phyloP scores from a whole-genome alignment of 495 filamentous ascomycete species.

The Pyronema omphalodes region DNA sequence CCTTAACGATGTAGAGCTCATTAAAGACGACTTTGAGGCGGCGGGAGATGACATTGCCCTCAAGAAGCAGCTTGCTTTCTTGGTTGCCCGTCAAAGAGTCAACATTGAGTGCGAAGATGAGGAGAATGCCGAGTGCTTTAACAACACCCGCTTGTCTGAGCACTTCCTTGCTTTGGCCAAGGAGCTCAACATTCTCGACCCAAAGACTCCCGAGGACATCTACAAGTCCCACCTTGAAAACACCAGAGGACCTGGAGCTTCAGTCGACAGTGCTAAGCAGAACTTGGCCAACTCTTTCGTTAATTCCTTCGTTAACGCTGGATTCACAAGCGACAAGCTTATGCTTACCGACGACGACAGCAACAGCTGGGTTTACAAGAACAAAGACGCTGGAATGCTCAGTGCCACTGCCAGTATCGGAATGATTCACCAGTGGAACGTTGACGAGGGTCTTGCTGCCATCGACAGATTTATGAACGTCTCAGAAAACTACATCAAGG shows the following conservation, averaged over 20 bases:
- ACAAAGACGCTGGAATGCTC: conserved; percentile 70
- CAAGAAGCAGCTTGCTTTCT: conserved; percentile 87
- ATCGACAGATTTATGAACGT: conserved; percentile 85
- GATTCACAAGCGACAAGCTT: conserved; percentile 90
- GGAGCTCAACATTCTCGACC: conserved; percentile 90
- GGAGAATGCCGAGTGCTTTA: conserved; percentile 61
- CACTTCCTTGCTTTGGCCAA: conserved; percentile 89
- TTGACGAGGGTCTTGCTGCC: conserved; percentile 71
- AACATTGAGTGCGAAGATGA: conserved; percentile 57
- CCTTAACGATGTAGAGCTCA: conserved; percentile 68
- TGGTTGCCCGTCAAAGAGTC: conserved; percentile 81
- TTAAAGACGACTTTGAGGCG: conserved; percentile 56
- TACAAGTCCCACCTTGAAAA: conserved; percentile 98
- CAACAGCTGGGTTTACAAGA: conserved; percentile 95
- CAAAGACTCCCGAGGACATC: conserved; percentile 94
- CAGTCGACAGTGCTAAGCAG: conserved; percentile 84
- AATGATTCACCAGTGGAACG: conserved; percentile 76
- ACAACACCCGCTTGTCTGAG: conserved; percentile 70
- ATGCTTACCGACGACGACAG: conserved; percentile 74
- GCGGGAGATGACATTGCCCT: conserved; percentile 55
- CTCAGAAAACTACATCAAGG: conserved; percentile 67
- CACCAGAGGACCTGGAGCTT: conserved; percentile 65
- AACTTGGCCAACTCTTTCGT: conserved; percentile 93
- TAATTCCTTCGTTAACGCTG: conserved; percentile 89
- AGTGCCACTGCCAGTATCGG: conserved; percentile 87